Evolutionary conservation across 805 yeast species (phyloP).

Genomic region (Nakazawaea wyomingensis): DNA sequence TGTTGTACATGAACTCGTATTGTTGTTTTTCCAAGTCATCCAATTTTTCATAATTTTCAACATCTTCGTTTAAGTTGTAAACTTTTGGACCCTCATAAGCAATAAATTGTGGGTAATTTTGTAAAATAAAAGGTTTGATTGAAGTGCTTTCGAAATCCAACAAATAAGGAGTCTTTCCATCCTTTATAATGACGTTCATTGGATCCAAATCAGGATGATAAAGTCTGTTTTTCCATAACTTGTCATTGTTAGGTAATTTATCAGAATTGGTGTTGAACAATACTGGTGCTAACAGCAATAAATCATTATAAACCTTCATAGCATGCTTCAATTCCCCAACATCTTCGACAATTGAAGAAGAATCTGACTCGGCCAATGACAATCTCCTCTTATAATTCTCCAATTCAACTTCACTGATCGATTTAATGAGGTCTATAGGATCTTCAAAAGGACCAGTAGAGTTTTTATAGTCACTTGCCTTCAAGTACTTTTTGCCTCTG

Average conservation of each 20-base stretch:
- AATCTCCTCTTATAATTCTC: conserved; percentile 53
- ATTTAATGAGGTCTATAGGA: conserved; percentile 59
- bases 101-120: conserved; percentile 76
- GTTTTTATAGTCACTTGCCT: conserved; percentile 42
- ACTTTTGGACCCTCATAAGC: conserved; percentile 87
- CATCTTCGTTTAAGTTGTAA: conserved; percentile 67
- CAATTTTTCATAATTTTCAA: conserved; percentile 63
- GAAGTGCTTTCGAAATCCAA: conserved; percentile 80
- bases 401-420: conserved; percentile 62
- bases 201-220: conserved; percentile 87
- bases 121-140: conserved; percentile 77
- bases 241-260: conserved; percentile 56
- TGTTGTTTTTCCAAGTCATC: conserved; percentile 72
- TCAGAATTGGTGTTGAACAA: conserved; percentile 51
- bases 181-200: conserved; percentile 64
- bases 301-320: conserved; percentile 56
- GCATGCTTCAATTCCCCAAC: conserved; percentile 40
- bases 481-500: conserved; percentile 55
- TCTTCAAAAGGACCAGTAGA: conserved; percentile 76
- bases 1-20: conserved; percentile 77
- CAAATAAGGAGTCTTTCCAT: conserved; percentile 38
- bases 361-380: conserved; percentile 49
- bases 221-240: conserved; percentile 67
- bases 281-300: conserved; percentile 48
- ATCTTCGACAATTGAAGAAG: conserved; percentile 40